phyloP scores from a whole-genome alignment of 163 green algal genomes.

The Smithsoniella earleae region DNA sequence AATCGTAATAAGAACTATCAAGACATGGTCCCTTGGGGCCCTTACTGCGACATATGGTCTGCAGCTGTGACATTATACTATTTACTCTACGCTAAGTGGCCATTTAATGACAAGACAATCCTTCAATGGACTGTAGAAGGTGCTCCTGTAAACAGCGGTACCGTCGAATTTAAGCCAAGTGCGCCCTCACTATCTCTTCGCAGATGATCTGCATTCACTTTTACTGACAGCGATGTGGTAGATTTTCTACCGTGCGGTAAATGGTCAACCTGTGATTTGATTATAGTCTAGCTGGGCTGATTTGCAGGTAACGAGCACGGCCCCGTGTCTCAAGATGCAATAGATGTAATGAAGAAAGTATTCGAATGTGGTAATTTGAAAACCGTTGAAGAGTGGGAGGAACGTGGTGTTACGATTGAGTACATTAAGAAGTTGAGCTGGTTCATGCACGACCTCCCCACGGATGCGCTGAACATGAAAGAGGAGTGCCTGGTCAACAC shows the following conservation, averaged over 20 bases:
- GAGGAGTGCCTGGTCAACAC: not conserved
- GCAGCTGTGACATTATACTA: conserved; percentile 25
- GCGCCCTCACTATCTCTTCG: too few species aligned
- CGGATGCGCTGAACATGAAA: not conserved
- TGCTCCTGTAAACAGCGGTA: too few species aligned
- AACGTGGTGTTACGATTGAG: not conserved
- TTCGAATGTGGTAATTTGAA: conserved; percentile 20
- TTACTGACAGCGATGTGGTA: too few species aligned
- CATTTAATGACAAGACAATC: conserved; percentile 13
- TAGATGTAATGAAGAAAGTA: not conserved
- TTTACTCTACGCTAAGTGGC: conserved; percentile 13
- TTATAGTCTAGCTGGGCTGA: too few species aligned
- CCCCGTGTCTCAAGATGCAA: not conserved
- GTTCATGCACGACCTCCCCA: conserved; percentile 22
- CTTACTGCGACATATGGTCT: conserved; percentile 19
- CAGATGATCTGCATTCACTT: too few species aligned
- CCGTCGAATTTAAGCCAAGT: too few species aligned
- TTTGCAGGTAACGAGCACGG: conserved; percentile 18
- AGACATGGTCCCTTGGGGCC: conserved; percentile 8
- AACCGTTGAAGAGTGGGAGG: not conserved
- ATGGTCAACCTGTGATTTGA: too few species aligned
- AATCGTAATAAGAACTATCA: not conserved
- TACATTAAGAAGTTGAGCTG: not conserved
- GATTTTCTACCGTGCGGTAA: too few species aligned
- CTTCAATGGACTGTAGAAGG: not conserved